Evolutionary conservation across 23 red algal genomes (phyloP).

Genomic region (Gracilaria gracilis): DNA sequence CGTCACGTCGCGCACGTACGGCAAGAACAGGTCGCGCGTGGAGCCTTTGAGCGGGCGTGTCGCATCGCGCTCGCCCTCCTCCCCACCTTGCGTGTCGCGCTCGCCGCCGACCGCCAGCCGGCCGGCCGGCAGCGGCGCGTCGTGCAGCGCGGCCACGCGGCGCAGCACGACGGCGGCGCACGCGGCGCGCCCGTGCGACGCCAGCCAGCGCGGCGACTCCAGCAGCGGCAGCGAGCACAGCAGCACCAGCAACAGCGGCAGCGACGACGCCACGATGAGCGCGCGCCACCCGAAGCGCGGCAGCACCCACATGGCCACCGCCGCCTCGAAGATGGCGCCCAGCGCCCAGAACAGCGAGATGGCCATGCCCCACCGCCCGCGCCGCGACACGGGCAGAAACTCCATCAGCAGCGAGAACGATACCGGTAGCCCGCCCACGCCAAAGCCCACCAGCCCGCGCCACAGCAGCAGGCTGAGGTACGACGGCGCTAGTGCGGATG

Average conservation of each 20-base stretch:
- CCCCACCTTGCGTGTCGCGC: neutral
- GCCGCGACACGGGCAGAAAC: conserved; percentile 28
- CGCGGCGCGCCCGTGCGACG: neutral
- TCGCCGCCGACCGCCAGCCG: neutral
- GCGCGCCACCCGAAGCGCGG: conserved; percentile 56
- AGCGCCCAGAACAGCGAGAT: conserved; percentile 70
- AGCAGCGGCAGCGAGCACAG: conserved; percentile 3
- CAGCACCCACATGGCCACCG: conserved; percentile 44
- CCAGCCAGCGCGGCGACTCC: conserved; percentile 71
- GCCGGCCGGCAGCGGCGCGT: conserved; percentile 14
- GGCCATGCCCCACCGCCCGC: conserved; percentile 57
- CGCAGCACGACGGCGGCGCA: neutral
- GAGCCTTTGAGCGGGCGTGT: neutral
- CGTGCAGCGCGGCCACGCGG: conserved; percentile 1
- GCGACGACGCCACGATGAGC: conserved; percentile 54
- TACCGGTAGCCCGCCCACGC: conserved; percentile 68
- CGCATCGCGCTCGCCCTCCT: no score
- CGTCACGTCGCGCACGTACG: conserved; percentile 7
- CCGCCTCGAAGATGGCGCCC: conserved; percentile 64
- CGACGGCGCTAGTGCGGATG: conserved; percentile 26
- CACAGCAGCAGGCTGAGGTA: conserved; percentile 38
- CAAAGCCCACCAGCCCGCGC: conserved; percentile 52
- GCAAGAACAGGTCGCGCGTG: conserved; percentile 3
- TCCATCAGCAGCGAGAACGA: conserved; percentile 68
- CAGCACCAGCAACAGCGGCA: conserved; percentile 45